phyloP scores from a whole-genome alignment of 208 protist genomes.

The Leishmania turanica region DNA sequence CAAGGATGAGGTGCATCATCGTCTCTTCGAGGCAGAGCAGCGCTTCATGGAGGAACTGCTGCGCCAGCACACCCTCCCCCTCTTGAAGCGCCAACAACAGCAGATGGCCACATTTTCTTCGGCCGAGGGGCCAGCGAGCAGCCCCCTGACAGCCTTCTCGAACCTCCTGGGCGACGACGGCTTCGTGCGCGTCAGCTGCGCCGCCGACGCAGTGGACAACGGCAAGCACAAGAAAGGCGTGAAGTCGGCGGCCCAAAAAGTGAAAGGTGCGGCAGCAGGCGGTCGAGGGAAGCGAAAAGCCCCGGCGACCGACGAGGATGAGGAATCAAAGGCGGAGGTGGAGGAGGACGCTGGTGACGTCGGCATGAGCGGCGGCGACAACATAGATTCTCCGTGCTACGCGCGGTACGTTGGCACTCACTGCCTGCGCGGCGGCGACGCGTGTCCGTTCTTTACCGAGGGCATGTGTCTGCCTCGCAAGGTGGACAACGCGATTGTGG shows the following conservation, averaged over 20 bases:
- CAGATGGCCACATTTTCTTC: slow-evolving; percentile 12
- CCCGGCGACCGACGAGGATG: slow-evolving; percentile 3
- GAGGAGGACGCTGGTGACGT: not conserved
- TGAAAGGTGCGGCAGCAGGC: slow-evolving; percentile 13
- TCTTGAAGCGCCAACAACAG: slow-evolving; percentile 42
- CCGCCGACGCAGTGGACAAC: slow-evolving; percentile 6
- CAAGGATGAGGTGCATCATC: slow-evolving; percentile 49
- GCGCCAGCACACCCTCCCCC: slow-evolving; percentile 55
- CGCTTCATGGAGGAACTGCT: slow-evolving; percentile 68
- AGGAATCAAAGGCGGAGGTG: not conserved
- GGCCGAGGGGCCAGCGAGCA: not conserved
- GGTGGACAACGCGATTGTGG: slow-evolving; percentile 59
- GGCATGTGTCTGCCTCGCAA: slow-evolving; percentile 83
- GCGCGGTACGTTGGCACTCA: slow-evolving; percentile 64
- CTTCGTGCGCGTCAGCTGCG: slow-evolving; percentile 21
- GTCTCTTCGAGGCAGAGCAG: slow-evolving; percentile 78
- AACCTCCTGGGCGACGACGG: slow-evolving; percentile 27
- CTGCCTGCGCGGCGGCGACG: slow-evolving; percentile 66
- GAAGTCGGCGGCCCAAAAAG: slow-evolving; percentile 14
- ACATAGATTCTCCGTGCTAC: slow-evolving; percentile 40
- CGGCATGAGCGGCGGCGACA: not conserved
- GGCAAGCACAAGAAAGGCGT: slow-evolving; percentile 9
- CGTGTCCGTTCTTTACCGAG: slow-evolving; percentile 84
- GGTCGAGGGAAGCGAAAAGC: slow-evolving; percentile 12
- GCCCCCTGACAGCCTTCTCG: slow-evolving; percentile 24